These are phyloP conservation scores for Fusarium incarnatum DNA, from an alignment of 2,329 filamentous ascomycete species.

Conservation along the genomic window DNA sequence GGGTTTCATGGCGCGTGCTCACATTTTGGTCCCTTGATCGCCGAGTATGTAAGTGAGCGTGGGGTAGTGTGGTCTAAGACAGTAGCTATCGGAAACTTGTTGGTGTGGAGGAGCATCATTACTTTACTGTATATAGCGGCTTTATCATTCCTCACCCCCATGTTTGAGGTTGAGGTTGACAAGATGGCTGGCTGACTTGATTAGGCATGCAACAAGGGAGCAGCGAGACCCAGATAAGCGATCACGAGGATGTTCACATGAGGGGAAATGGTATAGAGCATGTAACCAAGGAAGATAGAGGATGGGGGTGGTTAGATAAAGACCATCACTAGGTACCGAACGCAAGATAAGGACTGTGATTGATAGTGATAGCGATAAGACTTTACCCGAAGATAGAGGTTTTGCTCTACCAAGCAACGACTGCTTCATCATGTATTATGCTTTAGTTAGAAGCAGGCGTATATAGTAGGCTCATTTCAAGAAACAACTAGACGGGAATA, in stretches of 20 bases:
- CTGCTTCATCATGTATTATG: too few species aligned
- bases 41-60: conserved; percentile 17
- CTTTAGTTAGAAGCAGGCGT: background rate
- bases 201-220: conserved; percentile 2
- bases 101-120: conserved; percentile 22
- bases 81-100: conserved; percentile 13
- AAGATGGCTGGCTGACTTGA: background rate
- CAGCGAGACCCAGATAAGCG: conserved; percentile 24
- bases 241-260: conserved; percentile 26
- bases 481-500: background rate
- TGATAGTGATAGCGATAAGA: conserved; percentile 12
- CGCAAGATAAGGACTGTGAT: background rate
- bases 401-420: background rate
- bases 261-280: background rate
- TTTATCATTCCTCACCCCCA: background rate
- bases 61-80: conserved; percentile 12
- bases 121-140: background rate
- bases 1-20: conserved; percentile 29
- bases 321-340: background rate
- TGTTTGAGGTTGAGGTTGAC: background rate
- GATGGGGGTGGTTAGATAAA: conserved; percentile 28
- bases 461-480: background rate
- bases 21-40: conserved; percentile 39
- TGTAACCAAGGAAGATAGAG: background rate
- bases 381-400: background rate